Conservation (phyloP, 2,329 filamentous ascomycete species). For the Fusarium acutatum region DNA sequence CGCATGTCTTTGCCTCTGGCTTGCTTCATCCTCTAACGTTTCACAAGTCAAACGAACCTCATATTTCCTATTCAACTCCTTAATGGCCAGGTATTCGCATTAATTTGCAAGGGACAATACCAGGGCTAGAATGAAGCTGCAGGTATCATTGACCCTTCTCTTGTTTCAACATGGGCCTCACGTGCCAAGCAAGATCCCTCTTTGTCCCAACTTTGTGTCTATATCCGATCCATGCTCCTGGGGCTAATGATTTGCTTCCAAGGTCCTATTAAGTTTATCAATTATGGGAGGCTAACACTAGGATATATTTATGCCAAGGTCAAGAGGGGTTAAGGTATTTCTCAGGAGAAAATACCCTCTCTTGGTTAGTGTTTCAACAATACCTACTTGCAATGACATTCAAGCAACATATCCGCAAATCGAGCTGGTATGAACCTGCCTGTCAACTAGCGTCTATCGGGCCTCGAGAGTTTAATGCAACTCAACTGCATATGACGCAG, state of each 20-base stretch:
- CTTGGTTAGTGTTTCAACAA: not conserved
- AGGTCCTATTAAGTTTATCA: not conserved
- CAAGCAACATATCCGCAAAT: constrained; percentile 16
- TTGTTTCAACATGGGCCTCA: constrained; percentile 22
- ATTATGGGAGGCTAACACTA: not conserved
- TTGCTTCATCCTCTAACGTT: constrained; percentile 11
- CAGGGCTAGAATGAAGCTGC: not conserved
- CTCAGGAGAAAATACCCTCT: not conserved
- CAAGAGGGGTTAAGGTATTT: not conserved
- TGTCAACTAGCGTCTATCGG: constrained; percentile 21
- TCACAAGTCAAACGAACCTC: constrained; percentile 18
- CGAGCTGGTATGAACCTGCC: constrained; percentile 16
- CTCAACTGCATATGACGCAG: constrained; percentile 29
- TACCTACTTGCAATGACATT: not conserved
- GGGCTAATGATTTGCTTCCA: not conserved
- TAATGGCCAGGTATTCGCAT: constrained; percentile 22
- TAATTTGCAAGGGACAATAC: constrained; percentile 12
- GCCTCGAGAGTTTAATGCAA: constrained; percentile 27
- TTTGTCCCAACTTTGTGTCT: constrained; percentile 11
- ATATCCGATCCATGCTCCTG: not conserved
- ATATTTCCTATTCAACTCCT: constrained; percentile 4
- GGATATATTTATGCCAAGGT: not conserved
- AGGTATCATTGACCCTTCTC: not conserved
- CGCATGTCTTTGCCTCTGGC: not conserved
- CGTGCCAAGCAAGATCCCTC: constrained; percentile 16